These are phyloP conservation scores for Phialocephala sp. DNA, from an alignment of 2,329 filamentous ascomycete genomes.

Conservation along the genomic window DNA sequence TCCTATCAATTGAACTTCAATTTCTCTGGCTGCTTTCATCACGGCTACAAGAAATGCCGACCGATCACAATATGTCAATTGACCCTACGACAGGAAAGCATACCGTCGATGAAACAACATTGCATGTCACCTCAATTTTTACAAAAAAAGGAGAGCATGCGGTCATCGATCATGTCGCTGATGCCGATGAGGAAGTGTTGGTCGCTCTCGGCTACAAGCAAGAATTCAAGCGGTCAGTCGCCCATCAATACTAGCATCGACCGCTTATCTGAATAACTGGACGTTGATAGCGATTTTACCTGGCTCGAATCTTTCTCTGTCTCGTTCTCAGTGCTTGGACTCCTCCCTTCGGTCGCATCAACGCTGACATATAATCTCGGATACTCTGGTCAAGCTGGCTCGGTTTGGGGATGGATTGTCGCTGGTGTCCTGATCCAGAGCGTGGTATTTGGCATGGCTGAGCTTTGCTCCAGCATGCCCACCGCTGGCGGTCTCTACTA, in stretches of 20 bases:
- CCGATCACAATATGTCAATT: background rate
- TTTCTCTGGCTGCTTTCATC: background rate
- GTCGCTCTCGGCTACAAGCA: slow-evolving; percentile 26
- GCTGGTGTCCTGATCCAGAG: slow-evolving; percentile 69
- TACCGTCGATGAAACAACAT: background rate
- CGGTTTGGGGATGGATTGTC: slow-evolving; percentile 69
- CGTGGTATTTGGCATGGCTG: slow-evolving; percentile 64
- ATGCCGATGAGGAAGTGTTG: slow-evolving; percentile 25
- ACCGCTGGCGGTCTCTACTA: slow-evolving; percentile 69
- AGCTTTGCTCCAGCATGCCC: slow-evolving; percentile 68
- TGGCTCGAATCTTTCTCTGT: slow-evolving; percentile 20
- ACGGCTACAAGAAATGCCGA: background rate
- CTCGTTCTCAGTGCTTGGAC: slow-evolving; percentile 20
- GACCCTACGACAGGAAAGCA: background rate
- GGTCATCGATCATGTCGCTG: slow-evolving; percentile 16
- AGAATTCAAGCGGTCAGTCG: slow-evolving; percentile 24
- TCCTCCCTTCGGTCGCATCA: slow-evolving; percentile 23
- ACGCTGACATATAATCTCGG: slow-evolving; percentile 21
- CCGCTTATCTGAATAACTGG: background rate
- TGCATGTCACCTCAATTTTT: slow-evolving; percentile 18
- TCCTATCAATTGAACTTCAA: background rate
- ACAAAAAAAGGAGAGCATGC: slow-evolving; percentile 15
- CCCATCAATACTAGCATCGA: background rate
- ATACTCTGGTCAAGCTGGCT: slow-evolving; percentile 22
- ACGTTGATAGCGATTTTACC: background rate